Percentiles rank a stretch among this genome's conserved stretches.
Conservation (phyloP, 176 grass and related monocot genomes). For the Pontederia crassipes region DNA sequence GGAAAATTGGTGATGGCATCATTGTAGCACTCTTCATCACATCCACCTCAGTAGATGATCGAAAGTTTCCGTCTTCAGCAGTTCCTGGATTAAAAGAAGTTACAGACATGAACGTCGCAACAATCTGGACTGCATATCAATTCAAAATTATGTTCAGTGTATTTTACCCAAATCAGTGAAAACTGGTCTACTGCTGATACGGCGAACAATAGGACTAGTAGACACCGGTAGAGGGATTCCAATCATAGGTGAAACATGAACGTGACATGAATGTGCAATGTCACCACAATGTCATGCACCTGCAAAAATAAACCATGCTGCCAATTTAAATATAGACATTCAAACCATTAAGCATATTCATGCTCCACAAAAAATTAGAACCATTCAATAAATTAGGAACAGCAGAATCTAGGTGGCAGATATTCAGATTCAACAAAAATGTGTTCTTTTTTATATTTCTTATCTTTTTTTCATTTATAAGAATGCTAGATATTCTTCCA, state of each 20-base stretch:
- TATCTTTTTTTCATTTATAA: no score
- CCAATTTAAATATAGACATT: no score
- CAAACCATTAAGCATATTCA: no score
- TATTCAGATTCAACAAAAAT: no score
- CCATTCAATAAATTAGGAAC: no score
- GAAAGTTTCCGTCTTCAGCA: slow-evolving; percentile 2
- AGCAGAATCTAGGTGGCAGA: no score
- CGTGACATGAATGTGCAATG: no score
- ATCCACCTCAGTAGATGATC: slow-evolving; percentile 10
- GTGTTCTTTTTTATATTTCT: no score
- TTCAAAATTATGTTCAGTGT: background rate
- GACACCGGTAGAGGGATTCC: slow-evolving; percentile 1
- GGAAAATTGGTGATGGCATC: slow-evolving; percentile 78
- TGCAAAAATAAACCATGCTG: no score
- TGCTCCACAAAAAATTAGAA: no score
- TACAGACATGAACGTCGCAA: background rate
- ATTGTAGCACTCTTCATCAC: slow-evolving; percentile 74
- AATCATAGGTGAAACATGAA: slow-evolving; percentile 1
- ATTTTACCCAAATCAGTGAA: background rate
- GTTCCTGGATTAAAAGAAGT: slow-evolving; percentile 15
- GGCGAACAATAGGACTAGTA: slow-evolving; percentile 6
- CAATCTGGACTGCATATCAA: background rate
- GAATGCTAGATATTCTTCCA: no score
- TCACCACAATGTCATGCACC: no score
- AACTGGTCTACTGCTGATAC: background rate